phyloP scores from a whole-genome alignment of 2,329 filamentous ascomycete genomes.

The Sporothrix schenckii region DNA sequence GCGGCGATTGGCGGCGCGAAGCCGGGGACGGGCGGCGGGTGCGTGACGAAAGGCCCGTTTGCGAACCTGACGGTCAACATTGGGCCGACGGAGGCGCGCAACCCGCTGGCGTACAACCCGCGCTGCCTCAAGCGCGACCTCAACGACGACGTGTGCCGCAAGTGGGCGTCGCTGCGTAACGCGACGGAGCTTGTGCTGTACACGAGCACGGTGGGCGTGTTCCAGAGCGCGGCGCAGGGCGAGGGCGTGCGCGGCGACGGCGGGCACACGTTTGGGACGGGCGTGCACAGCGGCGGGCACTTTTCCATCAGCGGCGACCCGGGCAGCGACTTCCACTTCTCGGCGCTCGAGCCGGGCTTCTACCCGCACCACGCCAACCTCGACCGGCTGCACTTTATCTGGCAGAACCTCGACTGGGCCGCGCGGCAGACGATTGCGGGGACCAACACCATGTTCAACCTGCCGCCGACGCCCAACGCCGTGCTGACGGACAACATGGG shows the following conservation, averaged over 20 bases:
- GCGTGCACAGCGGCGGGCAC: constrained; percentile 49
- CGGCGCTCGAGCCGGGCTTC: constrained; percentile 52
- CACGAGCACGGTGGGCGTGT: constrained; percentile 41
- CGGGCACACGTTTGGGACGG: constrained; percentile 38
- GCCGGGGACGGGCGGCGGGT: constrained; percentile 39
- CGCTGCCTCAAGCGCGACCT: constrained; percentile 45
- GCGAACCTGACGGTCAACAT: constrained; percentile 41
- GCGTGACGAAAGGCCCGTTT: constrained; percentile 40
- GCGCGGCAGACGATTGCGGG: constrained; percentile 44
- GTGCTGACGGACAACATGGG: constrained; percentile 46
- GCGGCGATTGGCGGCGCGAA: constrained; percentile 26
- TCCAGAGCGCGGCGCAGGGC: constrained; percentile 47
- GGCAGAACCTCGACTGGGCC: constrained; percentile 52
- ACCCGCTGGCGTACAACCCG: constrained; percentile 43
- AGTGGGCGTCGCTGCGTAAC: constrained; percentile 39
- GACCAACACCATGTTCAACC: constrained; percentile 49
- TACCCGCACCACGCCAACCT: constrained; percentile 52
- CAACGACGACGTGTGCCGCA: constrained; percentile 37
- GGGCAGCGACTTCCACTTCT: constrained; percentile 50
- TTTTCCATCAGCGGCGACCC: constrained; percentile 52
- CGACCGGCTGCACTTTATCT: constrained; percentile 54
- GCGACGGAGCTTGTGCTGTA: constrained; percentile 43
- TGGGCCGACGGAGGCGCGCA: constrained; percentile 38
- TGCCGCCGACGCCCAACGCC: constrained; percentile 44
- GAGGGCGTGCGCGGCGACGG: constrained; percentile 39